These are phyloP conservation scores for Aurantiochytrium sp. DNA, from an alignment of 108 stramenopile species.

Conservation along the genomic window DNA sequence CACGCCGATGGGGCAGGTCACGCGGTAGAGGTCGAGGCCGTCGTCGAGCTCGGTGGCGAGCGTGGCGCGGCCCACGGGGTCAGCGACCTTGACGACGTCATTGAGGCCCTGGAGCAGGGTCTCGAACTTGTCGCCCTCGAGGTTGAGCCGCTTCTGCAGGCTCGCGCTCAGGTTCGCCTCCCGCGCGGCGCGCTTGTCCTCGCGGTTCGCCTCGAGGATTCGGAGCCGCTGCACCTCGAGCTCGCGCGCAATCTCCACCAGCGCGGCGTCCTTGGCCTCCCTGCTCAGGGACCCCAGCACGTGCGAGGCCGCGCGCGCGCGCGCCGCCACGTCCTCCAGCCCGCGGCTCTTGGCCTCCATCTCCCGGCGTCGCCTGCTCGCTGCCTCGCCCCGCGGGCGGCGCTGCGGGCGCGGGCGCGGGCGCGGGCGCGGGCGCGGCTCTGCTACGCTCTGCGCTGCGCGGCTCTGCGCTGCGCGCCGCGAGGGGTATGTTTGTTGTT, in stretches of 20 bases:
- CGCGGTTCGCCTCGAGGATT: slow-evolving; percentile 47
- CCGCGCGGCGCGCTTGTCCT: slow-evolving; percentile 42
- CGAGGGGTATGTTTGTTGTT: no score
- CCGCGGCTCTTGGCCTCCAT: not conserved
- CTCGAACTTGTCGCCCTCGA: slow-evolving; percentile 50
- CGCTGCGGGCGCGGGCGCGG: no score
- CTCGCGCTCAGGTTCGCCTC: slow-evolving; percentile 38
- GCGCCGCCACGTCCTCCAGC: not conserved
- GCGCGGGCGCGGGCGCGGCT: no score
- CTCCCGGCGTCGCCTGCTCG: not conserved
- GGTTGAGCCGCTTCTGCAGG: slow-evolving; percentile 49
- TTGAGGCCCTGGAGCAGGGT: slow-evolving; percentile 50
- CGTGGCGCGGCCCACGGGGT: slow-evolving; percentile 45
- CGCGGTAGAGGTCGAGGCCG: slow-evolving; percentile 77
- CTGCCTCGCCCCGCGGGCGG: no score
- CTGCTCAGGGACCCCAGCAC: not conserved
- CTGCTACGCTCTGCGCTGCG: no score
- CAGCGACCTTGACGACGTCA: slow-evolving; percentile 37
- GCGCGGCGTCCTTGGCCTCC: not conserved
- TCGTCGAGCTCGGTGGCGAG: slow-evolving; percentile 72
- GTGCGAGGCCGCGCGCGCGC: slow-evolving; percentile 25
- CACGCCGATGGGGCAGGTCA: slow-evolving; percentile 91
- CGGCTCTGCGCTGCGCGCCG: no score
- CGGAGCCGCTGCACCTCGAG: not conserved
- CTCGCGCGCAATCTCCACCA: not conserved